These are phyloP conservation scores for Beauveria sp. DNA, from an alignment of 2,329 filamentous ascomycete genomes.

Conservation along the genomic window DNA sequence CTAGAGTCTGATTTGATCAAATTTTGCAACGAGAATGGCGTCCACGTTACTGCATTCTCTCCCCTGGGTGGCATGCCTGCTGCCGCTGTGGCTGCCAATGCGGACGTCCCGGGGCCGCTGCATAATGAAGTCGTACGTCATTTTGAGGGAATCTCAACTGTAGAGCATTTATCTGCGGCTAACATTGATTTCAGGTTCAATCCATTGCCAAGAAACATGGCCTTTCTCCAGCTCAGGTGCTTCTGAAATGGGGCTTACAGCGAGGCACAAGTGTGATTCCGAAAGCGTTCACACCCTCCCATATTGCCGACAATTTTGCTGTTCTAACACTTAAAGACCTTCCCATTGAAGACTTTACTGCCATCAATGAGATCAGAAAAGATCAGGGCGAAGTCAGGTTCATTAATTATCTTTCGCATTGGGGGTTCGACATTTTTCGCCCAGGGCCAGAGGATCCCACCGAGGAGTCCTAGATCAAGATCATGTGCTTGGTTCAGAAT, in stretches of 20 bases:
- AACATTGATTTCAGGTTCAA: neutral
- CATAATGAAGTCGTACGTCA: neutral
- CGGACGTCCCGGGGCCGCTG: neutral
- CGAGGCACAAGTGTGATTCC: conserved; percentile 9
- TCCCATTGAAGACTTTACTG: neutral
- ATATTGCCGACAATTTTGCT: conserved; percentile 5
- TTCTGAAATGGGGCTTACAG: conserved; percentile 9
- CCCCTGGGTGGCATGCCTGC: conserved; percentile 4
- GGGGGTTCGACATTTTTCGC: conserved; percentile 8
- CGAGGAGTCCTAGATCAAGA: neutral
- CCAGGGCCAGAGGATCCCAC: conserved; percentile 1
- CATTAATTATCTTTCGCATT: neutral
- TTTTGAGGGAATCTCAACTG: no score
- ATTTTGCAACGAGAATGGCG: conserved; percentile 7
- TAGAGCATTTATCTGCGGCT: neutral
- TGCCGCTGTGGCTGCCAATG: neutral
- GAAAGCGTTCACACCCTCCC: neutral
- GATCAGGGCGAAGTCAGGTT: neutral
- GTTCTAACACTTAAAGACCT: neutral
- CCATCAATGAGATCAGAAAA: neutral
- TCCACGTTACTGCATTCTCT: conserved; percentile 9
- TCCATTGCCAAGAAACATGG: neutral
- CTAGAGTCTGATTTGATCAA: conserved; percentile 7
- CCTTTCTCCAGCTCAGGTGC: conserved; percentile 3
- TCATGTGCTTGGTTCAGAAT: no score